These are phyloP conservation scores for Chlamydomonas asymmetrica DNA, from an alignment of 139 green algal genomes.

Conservation along the genomic window DNA sequence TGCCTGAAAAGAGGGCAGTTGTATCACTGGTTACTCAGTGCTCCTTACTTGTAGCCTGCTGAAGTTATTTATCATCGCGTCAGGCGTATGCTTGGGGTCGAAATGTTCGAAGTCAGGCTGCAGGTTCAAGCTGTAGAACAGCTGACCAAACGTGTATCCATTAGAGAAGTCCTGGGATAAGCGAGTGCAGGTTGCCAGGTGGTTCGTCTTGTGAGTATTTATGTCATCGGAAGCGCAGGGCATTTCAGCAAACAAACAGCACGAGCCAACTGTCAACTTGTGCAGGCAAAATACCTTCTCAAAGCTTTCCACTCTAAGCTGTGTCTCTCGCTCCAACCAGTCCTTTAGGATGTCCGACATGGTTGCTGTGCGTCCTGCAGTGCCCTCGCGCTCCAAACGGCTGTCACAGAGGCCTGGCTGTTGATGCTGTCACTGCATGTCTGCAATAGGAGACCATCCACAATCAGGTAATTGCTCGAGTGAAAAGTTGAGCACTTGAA, in stretches of 20 bases:
- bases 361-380: too few relatives aligned
- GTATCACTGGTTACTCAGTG: background rate
- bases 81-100: conserved; percentile 44
- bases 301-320: conserved; percentile 7
- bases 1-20: background rate
- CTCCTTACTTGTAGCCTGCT: conserved; percentile 62
- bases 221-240: background rate
- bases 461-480: too few relatives aligned
- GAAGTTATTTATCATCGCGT: conserved; percentile 77
- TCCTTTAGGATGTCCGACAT: conserved; percentile 37
- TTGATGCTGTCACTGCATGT: too few relatives aligned
- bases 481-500: too few relatives aligned
- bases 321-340: conserved; percentile 28
- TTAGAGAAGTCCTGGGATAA: conserved; percentile 64
- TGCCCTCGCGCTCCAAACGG: too few relatives aligned
- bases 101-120: conserved; percentile 76
- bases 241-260: background rate
- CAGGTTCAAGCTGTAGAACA: conserved; percentile 59
- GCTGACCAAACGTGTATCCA: conserved; percentile 66
- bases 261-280: background rate
- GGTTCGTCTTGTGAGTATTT: background rate
- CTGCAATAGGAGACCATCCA: too few relatives aligned
- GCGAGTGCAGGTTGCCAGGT: background rate
- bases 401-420: too few relatives aligned
- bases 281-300: conserved; percentile 32